Evolutionary conservation across 129 eudicot species (phyloP).

Genomic region (Lactuca saligna): DNA sequence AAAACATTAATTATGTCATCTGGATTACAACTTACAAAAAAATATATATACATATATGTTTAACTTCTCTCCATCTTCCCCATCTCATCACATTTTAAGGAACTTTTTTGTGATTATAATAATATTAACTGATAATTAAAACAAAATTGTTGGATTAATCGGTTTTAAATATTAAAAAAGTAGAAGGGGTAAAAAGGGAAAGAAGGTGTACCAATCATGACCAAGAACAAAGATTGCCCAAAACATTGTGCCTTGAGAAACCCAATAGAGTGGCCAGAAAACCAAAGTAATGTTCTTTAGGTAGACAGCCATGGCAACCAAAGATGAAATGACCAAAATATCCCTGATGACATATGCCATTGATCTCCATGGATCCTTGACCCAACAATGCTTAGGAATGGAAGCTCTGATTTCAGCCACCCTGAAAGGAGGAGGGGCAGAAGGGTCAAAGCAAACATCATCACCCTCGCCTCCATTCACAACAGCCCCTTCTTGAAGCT

Average conservation of each 20-base stretch:
- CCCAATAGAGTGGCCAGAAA: constrained; percentile 72
- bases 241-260: constrained; percentile 75
- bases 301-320: constrained; percentile 42
- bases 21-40: neutral
- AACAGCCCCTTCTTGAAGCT: constrained; percentile 25
- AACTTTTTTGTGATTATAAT: neutral
- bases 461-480: constrained; percentile 16
- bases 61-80: neutral
- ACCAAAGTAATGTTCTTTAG: constrained; percentile 38
- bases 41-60: neutral
- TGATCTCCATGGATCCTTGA: constrained; percentile 66
- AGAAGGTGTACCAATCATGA: constrained; percentile 62
- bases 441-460: constrained; percentile 50
- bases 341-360: constrained; percentile 60
- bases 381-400: constrained; percentile 82
- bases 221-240: constrained; percentile 90
- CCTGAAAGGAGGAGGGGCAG: constrained; percentile 70
- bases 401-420: constrained; percentile 70
- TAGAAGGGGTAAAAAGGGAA: neutral
- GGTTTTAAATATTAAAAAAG: neutral
- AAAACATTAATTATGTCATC: neutral
- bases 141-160: too few species aligned
- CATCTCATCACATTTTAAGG: neutral
- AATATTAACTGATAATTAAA: neutral
- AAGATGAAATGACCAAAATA: constrained; percentile 32